A percentile compares a stretch with the other conserved stretches of the same genome.
Evolutionary conservation across 2,329 filamentous ascomycete genomes (phyloP).

Genomic region (Chaetoscypha palmicola): DNA sequence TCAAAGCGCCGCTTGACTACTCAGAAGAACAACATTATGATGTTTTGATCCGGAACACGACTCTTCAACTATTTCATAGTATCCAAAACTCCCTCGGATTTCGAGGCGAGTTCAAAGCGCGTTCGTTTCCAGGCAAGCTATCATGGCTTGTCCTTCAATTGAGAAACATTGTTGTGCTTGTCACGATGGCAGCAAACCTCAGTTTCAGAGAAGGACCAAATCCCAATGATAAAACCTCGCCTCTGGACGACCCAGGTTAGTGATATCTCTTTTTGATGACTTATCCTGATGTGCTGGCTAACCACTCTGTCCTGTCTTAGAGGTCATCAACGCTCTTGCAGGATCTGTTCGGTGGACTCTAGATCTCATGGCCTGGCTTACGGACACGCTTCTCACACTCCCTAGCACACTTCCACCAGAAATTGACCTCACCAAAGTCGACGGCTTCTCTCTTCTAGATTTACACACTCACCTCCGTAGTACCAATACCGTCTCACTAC

Average conservation of each 20-base stretch:
- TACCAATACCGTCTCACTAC: conserved; percentile 51
- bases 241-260: conserved; percentile 57
- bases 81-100: conserved; percentile 75
- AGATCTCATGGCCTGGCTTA: conserved; percentile 59
- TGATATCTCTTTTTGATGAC: neutral
- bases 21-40: conserved; percentile 68
- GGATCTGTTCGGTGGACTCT: conserved; percentile 75
- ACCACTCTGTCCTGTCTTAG: no score
- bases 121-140: conserved; percentile 64
- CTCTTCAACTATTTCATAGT: conserved; percentile 69
- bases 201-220: conserved; percentile 37
- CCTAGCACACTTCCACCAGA: conserved; percentile 40
- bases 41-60: conserved; percentile 62
- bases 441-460: conserved; percentile 39
- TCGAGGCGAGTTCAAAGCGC: conserved; percentile 51
- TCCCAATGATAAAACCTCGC: conserved; percentile 48
- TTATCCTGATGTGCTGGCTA: conserved; percentile 5
- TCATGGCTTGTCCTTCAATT: conserved; percentile 69
- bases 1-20: conserved; percentile 74
- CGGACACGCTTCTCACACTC: conserved; percentile 51
- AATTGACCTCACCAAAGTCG: conserved; percentile 40
- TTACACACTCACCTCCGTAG: conserved; percentile 45
- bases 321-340: conserved; percentile 64
- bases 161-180: conserved; percentile 60
- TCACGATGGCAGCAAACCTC: conserved; percentile 54